These are phyloP conservation scores for Chaetomiaceae sp. DNA, from an alignment of 2,329 filamentous ascomycete genomes.

Conservation along the genomic window DNA sequence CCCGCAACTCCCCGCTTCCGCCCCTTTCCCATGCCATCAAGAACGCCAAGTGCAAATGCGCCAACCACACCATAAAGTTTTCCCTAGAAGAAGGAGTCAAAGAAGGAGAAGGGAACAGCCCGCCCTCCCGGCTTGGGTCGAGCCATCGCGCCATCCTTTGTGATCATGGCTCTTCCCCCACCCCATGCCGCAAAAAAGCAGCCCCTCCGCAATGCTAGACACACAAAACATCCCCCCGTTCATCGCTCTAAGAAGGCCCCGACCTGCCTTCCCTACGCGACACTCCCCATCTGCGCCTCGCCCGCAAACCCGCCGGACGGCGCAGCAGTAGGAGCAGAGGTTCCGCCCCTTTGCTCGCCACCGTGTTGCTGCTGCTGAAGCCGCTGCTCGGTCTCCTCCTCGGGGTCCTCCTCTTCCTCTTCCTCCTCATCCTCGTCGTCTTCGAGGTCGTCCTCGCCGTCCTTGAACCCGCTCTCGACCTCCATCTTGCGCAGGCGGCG, in stretches of 20 bases:
- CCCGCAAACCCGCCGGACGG: neutral
- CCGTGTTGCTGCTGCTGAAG: slow-evolving; percentile 1
- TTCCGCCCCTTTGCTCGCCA: slow-evolving; percentile 1
- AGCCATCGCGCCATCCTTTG: too few relatives aligned
- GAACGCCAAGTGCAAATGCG: slow-evolving; percentile 24
- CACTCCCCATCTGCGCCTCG: slow-evolving; percentile 10
- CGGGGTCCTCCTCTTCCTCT: slow-evolving; percentile 45
- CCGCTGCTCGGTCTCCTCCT: slow-evolving; percentile 32
- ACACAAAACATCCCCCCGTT: too few relatives aligned
- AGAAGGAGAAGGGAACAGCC: neutral
- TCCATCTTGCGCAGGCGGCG: slow-evolving; percentile 64
- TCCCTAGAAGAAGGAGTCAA: neutral
- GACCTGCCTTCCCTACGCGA: neutral
- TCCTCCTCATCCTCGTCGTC: slow-evolving; percentile 62
- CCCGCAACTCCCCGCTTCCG: neutral
- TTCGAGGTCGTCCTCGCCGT: slow-evolving; percentile 55
- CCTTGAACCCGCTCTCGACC: slow-evolving; percentile 76
- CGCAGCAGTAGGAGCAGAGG: neutral
- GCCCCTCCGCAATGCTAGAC: neutral
- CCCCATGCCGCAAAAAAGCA: neutral
- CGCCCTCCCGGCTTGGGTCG: too few relatives aligned
- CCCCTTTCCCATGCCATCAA: slow-evolving; percentile 6
- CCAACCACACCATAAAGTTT: slow-evolving; percentile 8
- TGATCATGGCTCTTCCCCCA: too few relatives aligned
- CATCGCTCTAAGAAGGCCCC: neutral